A percentile compares a stretch with the other conserved stretches of the same genome.
Conservation (phyloP, 371 early-diverging fungal genomes). For the Coemansia sp. region DNA sequence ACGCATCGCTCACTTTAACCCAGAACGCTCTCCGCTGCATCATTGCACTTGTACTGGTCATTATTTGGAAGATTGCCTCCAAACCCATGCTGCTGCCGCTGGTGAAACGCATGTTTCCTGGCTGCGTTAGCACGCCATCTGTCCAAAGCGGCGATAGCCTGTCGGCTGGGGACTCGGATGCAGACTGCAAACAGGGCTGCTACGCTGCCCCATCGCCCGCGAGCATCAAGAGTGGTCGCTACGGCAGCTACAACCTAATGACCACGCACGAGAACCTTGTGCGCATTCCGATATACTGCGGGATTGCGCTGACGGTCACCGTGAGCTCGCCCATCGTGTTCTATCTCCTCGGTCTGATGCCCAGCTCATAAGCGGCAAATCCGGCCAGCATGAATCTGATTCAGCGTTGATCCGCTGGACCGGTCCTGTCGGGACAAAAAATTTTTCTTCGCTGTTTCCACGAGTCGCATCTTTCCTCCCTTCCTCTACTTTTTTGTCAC, state of each 20-base stretch:
- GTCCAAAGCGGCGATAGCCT: neutral
- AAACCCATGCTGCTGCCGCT: slow-evolving; percentile 28
- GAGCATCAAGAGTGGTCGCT: slow-evolving; percentile 23
- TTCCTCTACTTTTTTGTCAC: neutral
- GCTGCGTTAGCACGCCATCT: neutral
- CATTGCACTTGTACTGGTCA: slow-evolving; percentile 34
- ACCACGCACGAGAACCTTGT: slow-evolving; percentile 45
- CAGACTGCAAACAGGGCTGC: neutral
- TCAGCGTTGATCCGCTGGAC: neutral
- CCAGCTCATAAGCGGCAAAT: neutral
- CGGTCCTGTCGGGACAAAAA: no score
- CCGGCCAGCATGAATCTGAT: neutral
- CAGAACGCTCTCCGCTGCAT: slow-evolving; percentile 35
- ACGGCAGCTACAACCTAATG: slow-evolving; percentile 47
- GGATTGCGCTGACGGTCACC: slow-evolving; percentile 35
- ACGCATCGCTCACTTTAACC: slow-evolving; percentile 24
- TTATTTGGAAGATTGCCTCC: slow-evolving; percentile 48
- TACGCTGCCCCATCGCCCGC: slow-evolving; percentile 15
- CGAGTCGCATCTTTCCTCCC: neutral
- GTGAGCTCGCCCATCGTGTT: slow-evolving; percentile 30
- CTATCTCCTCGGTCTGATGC: slow-evolving; percentile 21
- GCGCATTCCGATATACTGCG: slow-evolving; percentile 50
- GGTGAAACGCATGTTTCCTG: slow-evolving; percentile 6
- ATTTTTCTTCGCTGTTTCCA: neutral
- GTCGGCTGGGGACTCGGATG: neutral